These are phyloP conservation scores for Fusarium mangiferae DNA, from an alignment of 2,329 filamentous ascomycete species.

Conservation along the genomic window DNA sequence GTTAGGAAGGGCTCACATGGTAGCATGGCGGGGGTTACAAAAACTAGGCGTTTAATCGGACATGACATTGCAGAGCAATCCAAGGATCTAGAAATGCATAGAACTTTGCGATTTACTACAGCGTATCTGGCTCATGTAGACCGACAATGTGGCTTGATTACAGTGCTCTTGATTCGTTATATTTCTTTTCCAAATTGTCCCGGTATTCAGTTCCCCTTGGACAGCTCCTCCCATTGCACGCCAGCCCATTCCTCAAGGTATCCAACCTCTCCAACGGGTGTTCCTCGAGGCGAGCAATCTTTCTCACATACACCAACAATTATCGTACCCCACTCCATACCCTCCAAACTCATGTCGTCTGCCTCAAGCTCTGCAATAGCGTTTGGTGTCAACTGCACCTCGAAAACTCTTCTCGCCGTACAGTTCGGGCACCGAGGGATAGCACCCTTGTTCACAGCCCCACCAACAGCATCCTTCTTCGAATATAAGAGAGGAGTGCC, in stretches of 20 bases:
- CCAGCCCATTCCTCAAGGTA: conserved; percentile 98
- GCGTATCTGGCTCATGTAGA: conserved; percentile 18
- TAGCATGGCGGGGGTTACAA: conserved; percentile 47
- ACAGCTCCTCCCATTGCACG: conserved; percentile 93
- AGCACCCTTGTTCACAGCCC: conserved; percentile 62
- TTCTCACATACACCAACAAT: conserved; percentile 84
- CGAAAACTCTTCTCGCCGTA: conserved; percentile 80
- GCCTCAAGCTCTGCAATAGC: conserved; percentile 89
- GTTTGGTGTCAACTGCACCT: conserved; percentile 91
- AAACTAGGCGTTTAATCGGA: conserved; percentile 52
- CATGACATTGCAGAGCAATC: conserved; percentile 51
- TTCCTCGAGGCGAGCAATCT: conserved; percentile 75
- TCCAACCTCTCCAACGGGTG: conserved; percentile 70
- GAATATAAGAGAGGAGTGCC: conserved; percentile 83
- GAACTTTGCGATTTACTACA: conserved; percentile 44
- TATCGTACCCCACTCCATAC: conserved; percentile 98
- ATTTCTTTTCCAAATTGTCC: not conserved
- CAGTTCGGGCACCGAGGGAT: conserved; percentile 84
- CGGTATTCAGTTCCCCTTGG: conserved; percentile 48
- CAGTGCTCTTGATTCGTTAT: conserved; percentile 23
- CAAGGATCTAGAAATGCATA: conserved; percentile 47
- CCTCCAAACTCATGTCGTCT: conserved; percentile 76
- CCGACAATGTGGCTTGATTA: conserved; percentile 5
- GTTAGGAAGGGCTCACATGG: conserved; percentile 43
- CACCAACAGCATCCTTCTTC: conserved; percentile 78